Base-by-base conservation (phyloP, 345 rosid species). In the Rhizophora mangle region DNA sequence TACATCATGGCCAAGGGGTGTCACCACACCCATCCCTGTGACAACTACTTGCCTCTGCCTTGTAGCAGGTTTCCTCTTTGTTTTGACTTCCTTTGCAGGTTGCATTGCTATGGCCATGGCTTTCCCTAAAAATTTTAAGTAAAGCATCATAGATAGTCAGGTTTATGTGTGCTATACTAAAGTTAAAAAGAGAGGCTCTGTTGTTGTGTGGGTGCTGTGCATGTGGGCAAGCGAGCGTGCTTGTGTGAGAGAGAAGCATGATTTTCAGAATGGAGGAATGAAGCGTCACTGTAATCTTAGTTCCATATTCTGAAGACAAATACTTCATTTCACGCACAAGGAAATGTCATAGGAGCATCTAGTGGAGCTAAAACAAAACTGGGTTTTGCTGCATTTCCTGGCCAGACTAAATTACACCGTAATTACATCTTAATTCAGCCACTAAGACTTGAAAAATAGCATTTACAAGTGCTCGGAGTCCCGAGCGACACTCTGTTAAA, bases 1-100 rank as follows among this genome's bases (percentile, higher is more conserved):
- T 6, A 76, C 83, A 30, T 94, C 98, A 78, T 91, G 90, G 61
- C 98, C 98, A 69, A 94, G 84, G 18, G 97, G 84, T n/a, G 95
- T 77, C 65, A 80, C 93, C 60, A 91, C 85, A 51, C 98, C 96
- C 98, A 91, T 87, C 60, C 98, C 98, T 22, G 98, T 94, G 74
- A 94, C 96, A 60, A 94, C 98, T 53, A 94, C 98, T 24, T 90
- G 82, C 53, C 95, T 88, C 65, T 91, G 89, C 86, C 83, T 85
- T 22, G 36, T 81, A 34, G 72, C 72, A 3, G 93, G 92, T 73
- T 84, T 93, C 78, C 84, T 86, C 78, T 84, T 82, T 55, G 77
- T 76, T 29, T 60, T 62, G n/a, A 76, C 80, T 68, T 86, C 90
- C 74, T 78, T 79, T 30, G 85, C 76, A 70, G 87, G 87, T 79